Percentiles rank a stretch among this genome's conserved stretches.
These are phyloP conservation scores for Artemisia argyi DNA, from an alignment of 129 eudicot genomes.

Conservation along the genomic window DNA sequence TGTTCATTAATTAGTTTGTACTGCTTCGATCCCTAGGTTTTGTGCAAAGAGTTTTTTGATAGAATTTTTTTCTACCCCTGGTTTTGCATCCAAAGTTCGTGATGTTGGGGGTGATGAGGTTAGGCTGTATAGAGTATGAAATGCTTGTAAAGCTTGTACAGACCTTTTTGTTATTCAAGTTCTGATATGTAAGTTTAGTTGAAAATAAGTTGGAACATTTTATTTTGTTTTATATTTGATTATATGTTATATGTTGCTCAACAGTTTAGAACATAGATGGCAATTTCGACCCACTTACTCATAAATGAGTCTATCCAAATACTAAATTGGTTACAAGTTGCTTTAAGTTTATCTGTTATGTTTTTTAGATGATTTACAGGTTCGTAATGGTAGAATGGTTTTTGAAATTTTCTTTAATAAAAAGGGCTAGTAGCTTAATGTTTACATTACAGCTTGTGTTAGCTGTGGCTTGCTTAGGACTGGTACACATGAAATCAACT, in stretches of 20 bases:
- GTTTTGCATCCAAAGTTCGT: slow-evolving; percentile 27
- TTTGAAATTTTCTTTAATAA: too few species aligned
- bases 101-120: slow-evolving; percentile 30
- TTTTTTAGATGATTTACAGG: too few species aligned
- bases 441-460: not conserved
- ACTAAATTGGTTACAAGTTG: too few species aligned
- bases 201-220: not conserved
- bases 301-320: too few species aligned
- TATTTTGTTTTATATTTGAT: not conserved
- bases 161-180: slow-evolving; percentile 6
- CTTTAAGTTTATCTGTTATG: too few species aligned
- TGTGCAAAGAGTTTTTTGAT: slow-evolving; percentile 21
- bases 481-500: not conserved
- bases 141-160: slow-evolving; percentile 29
- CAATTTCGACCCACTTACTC: too few species aligned
- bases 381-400: too few species aligned
- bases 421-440: not conserved
- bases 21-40: not conserved
- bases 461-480: not conserved
- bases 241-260: not conserved
- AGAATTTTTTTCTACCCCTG: slow-evolving; percentile 12
- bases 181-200: slow-evolving; percentile 14
- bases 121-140: slow-evolving; percentile 14
- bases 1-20: slow-evolving; percentile 11
- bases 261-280: too few species aligned